These are phyloP conservation scores for Pelargonium cotyledonis DNA, from an alignment of 441 rosid genomes.

Conservation along the genomic window DNA sequence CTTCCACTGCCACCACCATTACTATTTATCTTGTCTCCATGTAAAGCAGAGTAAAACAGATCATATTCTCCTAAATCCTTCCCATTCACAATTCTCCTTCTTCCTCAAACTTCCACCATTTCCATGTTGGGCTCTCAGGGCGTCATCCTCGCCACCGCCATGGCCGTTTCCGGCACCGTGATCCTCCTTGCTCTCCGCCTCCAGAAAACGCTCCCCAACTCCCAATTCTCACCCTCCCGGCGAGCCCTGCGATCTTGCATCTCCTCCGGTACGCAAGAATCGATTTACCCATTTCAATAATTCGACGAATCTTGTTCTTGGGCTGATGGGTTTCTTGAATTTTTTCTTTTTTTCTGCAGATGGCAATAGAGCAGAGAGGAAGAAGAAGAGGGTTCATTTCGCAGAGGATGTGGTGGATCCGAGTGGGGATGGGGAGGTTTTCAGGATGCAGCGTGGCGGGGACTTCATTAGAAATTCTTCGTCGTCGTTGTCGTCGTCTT, in stretches of 20 bases:
- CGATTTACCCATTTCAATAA: not conserved
- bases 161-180: constrained; percentile 63
- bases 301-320: not conserved
- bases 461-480: not conserved
- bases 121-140: constrained; percentile 42
- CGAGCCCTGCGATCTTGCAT: constrained; percentile 38
- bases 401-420: constrained; percentile 64
- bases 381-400: constrained; percentile 48
- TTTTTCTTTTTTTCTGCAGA: constrained; percentile 27
- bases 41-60: constrained; percentile 7
- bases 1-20: not conserved
- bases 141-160: constrained; percentile 48
- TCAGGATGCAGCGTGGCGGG: constrained; percentile 34
- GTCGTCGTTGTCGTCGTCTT: constrained; percentile 6
- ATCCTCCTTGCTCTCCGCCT: constrained; percentile 52
- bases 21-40: constrained; percentile 10
- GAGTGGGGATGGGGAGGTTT: constrained; percentile 36
- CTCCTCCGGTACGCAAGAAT: constrained; percentile 27
- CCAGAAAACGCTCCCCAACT: constrained; percentile 39
- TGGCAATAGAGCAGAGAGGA: constrained; percentile 26
- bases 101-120: constrained; percentile 23
- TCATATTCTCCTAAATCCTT: not conserved
- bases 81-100: not conserved
- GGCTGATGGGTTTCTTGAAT: not conserved
- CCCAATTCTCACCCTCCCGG: constrained; percentile 13